Evolutionary conservation across 2,329 filamentous ascomycete species (phyloP).

Genomic region (Lachnellula arida): DNA sequence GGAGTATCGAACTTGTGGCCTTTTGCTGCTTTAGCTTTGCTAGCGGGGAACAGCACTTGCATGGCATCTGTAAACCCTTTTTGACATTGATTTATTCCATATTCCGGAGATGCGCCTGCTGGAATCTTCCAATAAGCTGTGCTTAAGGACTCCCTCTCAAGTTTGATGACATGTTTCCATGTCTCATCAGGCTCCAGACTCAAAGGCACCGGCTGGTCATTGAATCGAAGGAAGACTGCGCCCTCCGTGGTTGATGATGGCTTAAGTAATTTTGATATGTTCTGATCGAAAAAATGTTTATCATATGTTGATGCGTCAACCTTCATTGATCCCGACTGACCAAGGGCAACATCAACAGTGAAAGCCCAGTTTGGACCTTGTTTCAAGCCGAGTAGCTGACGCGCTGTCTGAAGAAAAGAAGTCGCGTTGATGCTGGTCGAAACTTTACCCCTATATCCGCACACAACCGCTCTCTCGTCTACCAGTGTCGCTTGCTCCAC

Average conservation of each 20-base stretch:
- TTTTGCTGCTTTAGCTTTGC: not conserved
- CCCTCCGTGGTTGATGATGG: too few species aligned
- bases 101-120: not conserved
- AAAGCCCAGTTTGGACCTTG: not conserved
- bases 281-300: too few species aligned
- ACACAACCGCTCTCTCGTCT: not conserved
- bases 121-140: conserved; percentile 24
- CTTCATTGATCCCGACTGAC: too few species aligned
- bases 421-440: not conserved
- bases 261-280: too few species aligned
- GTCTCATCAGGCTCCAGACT: conserved; percentile 1
- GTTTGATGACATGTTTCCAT: conserved; percentile 1
- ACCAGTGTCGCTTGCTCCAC: not conserved
- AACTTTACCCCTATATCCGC: not conserved
- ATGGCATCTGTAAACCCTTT: conserved; percentile 14
- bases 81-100: conserved; percentile 22
- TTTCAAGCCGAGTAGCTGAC: not conserved
- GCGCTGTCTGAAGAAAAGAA: not conserved
- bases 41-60: conserved; percentile 6
- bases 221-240: not conserved
- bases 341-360: too few species aligned
- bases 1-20: not conserved
- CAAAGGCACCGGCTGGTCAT: not conserved
- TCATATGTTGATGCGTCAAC: too few species aligned
- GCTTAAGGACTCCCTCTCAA: not conserved